Percentiles rank a stretch among this genome's conserved stretches.
Evolutionary conservation across 192 early-diverging fungal species (phyloP).

Genomic region (Lobulomyces angularis): DNA sequence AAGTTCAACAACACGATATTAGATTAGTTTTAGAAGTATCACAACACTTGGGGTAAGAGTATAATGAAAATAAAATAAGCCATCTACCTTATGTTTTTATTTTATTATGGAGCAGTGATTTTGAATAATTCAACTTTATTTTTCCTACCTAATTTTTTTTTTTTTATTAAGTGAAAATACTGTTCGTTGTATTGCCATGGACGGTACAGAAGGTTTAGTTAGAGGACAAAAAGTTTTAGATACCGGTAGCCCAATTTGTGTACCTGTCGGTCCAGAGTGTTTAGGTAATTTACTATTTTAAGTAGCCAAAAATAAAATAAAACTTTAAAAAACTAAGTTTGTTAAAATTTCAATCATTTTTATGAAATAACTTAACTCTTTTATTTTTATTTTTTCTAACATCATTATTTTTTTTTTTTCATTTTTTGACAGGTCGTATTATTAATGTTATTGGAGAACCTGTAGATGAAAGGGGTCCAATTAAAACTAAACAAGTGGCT

Average conservation of each 20-base stretch:
- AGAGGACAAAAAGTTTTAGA: slow-evolving; percentile 89
- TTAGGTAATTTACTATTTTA: no score
- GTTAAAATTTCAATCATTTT: no score
- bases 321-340: no score
- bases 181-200: slow-evolving; percentile 98
- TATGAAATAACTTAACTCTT: no score
- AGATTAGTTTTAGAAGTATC: slow-evolving; percentile 92
- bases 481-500: slow-evolving; percentile 71
- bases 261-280: slow-evolving; percentile 88
- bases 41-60: slow-evolving; percentile 74
- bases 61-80: slow-evolving; percentile 1
- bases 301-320: no score
- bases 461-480: slow-evolving; percentile 94
- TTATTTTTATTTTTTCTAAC: no score
- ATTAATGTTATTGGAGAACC: slow-evolving; percentile 99
- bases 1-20: slow-evolving; percentile 66
- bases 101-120: slow-evolving; percentile 2
- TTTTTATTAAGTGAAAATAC: slow-evolving; percentile 63
- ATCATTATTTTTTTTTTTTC: no score
- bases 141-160: slow-evolving; percentile 12
- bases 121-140: slow-evolving; percentile 4
- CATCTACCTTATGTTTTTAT: slow-evolving; percentile 4
- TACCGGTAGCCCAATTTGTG: slow-evolving; percentile 83
- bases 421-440: no score
- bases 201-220: slow-evolving; percentile 95